Evolutionary conservation across 176 grass and related monocot genomes (phyloP), one percentile per base, ranked within the genome.

Genomic region (Phoenix dactylifera): DNA sequence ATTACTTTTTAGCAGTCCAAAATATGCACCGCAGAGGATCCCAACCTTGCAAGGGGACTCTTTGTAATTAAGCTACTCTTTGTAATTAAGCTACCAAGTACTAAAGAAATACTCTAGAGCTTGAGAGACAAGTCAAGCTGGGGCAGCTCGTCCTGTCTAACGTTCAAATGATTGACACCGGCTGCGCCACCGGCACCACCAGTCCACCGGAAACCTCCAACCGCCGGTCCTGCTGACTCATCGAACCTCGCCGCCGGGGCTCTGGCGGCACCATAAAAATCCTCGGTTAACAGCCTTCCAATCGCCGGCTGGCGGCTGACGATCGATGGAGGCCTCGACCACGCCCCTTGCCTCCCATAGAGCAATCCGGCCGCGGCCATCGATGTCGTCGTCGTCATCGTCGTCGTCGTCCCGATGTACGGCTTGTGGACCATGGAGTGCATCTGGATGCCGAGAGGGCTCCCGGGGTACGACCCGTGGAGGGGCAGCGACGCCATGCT

Each of bases 61-160:
- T 20, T 20, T 20, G 20, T 20, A 20, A 20, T 20, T 20, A 25
- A 0, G 26, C 5, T 28, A 20, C 0, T 20, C 20, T 20, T 20
- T 20, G 20, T 20, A 20, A 20, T 20, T 20, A 25, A 0, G 26
- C 5, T 28, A 28, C 4, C 26, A 28, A 28, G 4, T 28, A 28
- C 26, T 28, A 30, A 30, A 30, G 5, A 30, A 44, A 1, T 14
- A 44, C 2, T 44, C 15, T 60, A 60, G 16, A 60, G 58, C 58
- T 60, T 60, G 15, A 60, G 30, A 60, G 58, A 30, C 58, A 60
- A 60, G 58, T 60, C 58, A 39, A 60, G 15, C 16, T 39, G 19
- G 25, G 58, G 17, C 58, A 39, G 12, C 54, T 23, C 28, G 17
- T 60, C 58, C 24, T 60, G 26, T 60, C 26, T 60, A 10, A 39